Base-by-base conservation (phyloP, 1,284 basidiomycete species). In the Ceratobasidium sp. region DNA sequence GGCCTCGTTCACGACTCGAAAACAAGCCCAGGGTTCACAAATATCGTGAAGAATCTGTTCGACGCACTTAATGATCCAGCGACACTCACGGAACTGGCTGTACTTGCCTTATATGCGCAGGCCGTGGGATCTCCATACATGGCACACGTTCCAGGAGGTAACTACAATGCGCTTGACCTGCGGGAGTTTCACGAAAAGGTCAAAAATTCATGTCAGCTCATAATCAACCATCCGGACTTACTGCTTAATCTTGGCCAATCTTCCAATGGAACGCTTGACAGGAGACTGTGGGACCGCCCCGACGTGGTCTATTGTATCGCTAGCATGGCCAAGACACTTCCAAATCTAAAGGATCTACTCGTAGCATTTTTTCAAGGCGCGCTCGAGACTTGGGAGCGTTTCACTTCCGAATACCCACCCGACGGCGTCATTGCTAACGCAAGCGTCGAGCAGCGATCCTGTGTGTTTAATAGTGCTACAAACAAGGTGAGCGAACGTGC, bases 71-170 rank as follows among this genome's bases (percentile, higher is more conserved):
- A 84, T 0, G 83, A 85, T 73, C 67, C 53, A 23, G 70, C 82
- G 7, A 87, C 86, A 23, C 79, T 86, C 7, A 85, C 85, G 2
- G 85, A 87, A 67, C 83, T 87, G 44, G 82, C 81, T 20, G 83
- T 83, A 18, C 80, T 86, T 15, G 78, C 82, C 1, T 71, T 86
- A 1, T 86, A 86, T 80, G 79, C 80, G 23, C 82, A 85, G 67
- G 63, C 82, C 23, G 80, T 86, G 39, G 82, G 81, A 1, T 73
- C 82, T 42, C 85, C 84, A 1, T 87, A 86, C 77, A 83, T 85
- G 78, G 53, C 75, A 12, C 18, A 55, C 0, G 82, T 86, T 20
- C 80, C 83, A 7, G 79, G 79, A 20, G 40, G 79, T 23, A 66
- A 71, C 13, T 73, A 70, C 1, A 63, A 79, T 1, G 78, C 76